Base-by-base conservation (phyloP, 177 flowering plant genomes). In the Telopea speciosissima region DNA sequence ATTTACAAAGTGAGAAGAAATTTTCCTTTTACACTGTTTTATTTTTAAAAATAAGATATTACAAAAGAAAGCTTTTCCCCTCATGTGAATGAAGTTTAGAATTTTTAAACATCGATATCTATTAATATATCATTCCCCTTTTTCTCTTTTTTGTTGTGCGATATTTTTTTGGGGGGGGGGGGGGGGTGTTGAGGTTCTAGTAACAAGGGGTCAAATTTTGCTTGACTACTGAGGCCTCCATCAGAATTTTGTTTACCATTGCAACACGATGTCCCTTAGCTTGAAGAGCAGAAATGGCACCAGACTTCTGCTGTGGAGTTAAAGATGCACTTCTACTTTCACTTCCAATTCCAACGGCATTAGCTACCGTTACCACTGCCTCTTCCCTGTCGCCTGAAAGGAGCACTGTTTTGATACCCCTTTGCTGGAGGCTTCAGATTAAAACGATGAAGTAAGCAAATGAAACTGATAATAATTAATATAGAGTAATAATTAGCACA, bases 351-450 rank as follows among this genome's bases (percentile, higher is more conserved):
- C 98, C 97, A 80, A 93, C 86, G 26, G 79, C 69, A 80, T 84
- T 82, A 68, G 93, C 98, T 72, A 90, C 76, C 36, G 80, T 84
- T 90, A 91, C 92, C 70, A 91, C 98, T 88, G 98, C 97, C 91
- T 90, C 98, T 91, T 93, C 94, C 98, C 96, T 90, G 87, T 93
- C 98, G 62, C 98, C 98, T 66, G 98, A 93, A 71, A 91, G 77
- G n/a, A 93, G 86, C 67, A 89, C 75, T 56, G 93, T 86, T 75
- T 77, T 84, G 83, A 93, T 88, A 64, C 96, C 94, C 79, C 81
- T 86, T 76, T 85, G 75, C 77, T 82, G 87, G 58, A 93, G 89
- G 88, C 98, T 93, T 70, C n/a, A 66, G 33, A 63, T 4, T 49
- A 73, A 69, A 75, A 56, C 63, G 75, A 70, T 62, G n/a, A 25